Conservation (phyloP, 2,329 filamentous ascomycete species). For the Fusarium albidum region DNA sequence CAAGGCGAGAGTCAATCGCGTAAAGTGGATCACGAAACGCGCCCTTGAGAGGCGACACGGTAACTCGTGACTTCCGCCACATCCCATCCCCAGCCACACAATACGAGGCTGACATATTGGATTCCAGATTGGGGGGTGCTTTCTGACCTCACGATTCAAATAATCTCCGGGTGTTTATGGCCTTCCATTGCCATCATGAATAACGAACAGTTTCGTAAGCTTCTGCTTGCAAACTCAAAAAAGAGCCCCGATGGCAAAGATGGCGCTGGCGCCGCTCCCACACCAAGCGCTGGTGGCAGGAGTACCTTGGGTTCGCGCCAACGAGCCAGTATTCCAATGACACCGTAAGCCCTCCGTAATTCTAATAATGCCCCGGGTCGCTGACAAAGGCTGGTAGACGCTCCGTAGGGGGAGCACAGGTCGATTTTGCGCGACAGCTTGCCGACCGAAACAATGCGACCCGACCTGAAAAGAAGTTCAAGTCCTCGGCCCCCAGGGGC, state of each 20-base stretch:
- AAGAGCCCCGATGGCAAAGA: constrained; percentile 51
- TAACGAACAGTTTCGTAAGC: constrained; percentile 90
- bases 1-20: constrained; percentile 39
- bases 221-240: constrained; percentile 65
- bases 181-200: constrained; percentile 71
- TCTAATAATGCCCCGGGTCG: background rate
- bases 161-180: background rate
- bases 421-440: constrained; percentile 85
- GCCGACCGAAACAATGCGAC: constrained; percentile 71
- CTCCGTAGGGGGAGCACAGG: constrained; percentile 61
- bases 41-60: constrained; percentile 46
- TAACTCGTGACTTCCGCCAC: constrained; percentile 49
- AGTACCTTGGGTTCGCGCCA: constrained; percentile 77
- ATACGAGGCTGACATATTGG: constrained; percentile 28
- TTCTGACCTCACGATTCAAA: background rate
- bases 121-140: background rate
- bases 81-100: constrained; percentile 25
- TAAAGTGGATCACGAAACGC: constrained; percentile 46
- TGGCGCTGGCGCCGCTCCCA: constrained; percentile 53
- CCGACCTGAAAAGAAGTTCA: constrained; percentile 75
- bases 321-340: constrained; percentile 89
- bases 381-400: constrained; percentile 59
- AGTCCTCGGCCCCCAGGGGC: constrained; percentile 82
- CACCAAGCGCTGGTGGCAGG: constrained; percentile 43
- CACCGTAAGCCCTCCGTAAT: constrained; percentile 68